Base-by-base conservation (phyloP, 352 stramenopile genomes). In the Labyrinthula sp. region DNA sequence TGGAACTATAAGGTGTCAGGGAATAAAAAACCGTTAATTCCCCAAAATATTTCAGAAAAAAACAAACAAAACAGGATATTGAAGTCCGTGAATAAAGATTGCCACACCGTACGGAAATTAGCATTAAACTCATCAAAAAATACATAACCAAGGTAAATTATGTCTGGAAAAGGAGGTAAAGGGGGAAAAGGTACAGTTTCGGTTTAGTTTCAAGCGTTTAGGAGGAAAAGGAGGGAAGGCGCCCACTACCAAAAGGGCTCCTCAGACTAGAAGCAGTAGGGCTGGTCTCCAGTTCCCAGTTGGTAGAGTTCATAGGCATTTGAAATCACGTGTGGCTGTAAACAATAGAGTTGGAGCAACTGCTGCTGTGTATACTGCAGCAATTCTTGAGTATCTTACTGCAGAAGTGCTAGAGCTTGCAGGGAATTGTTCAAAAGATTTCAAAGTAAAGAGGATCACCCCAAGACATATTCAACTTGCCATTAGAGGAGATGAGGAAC, bases 331-430 rank as follows among this genome's bases (percentile, higher is more conserved):
- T 38, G 88, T 99, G 43, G 77, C 92, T 33, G 85, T 93, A 59
- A 88, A 92, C 62, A 87, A 97, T 68, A 79, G 91, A 50, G 89
- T 99, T 4, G 89, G 89, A 56, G 89, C 91, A n/a, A 97, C 89
- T 0, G 89, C 89, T 14, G 89, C 91, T 30, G 91, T 99, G 37
- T 97, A 96, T 70, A 92, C 89, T 29, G 89, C 89, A n/a, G 91
- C 91, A 21, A 98, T 99, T 65, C 82, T 99, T 60, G 91, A 99
- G 63, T 99, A 99, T 64, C 66, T 99, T 36, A 97, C 88, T 8
- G 91, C 91, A 3, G 91, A 99, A 68, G 89, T 99, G 60, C 72
- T 99, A 30, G 91, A 99, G 71, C 73, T 99, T 26, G 89, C 91
- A 28, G 91, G 83, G 25, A 94, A 94, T 59, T 82, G 82, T 6